These are phyloP conservation scores for Ceratocystis cacaofunesta DNA, from an alignment of 2,329 filamentous ascomycete genomes.

Conservation along the genomic window DNA sequence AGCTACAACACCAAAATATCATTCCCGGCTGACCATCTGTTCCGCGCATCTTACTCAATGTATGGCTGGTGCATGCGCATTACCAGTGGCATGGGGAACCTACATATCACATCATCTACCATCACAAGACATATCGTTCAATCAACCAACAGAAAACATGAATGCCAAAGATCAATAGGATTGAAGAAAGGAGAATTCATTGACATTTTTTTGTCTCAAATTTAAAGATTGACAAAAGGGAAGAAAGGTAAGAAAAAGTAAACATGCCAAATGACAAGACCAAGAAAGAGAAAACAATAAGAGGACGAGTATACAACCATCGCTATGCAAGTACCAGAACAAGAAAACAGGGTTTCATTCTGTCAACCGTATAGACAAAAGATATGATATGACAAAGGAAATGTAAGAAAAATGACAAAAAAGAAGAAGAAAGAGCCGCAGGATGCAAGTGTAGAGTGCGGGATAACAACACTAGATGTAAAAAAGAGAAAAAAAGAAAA, in stretches of 20 bases:
- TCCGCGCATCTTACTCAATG: no score
- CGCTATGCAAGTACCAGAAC: slow-evolving; percentile 7
- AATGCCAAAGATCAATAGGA: neutral
- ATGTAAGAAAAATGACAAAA: neutral
- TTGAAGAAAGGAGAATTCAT: neutral
- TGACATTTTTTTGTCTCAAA: neutral
- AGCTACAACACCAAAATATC: no score
- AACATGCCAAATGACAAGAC: neutral
- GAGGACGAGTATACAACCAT: slow-evolving; percentile 4
- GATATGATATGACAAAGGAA: slow-evolving; percentile 8
- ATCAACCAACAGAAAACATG: no score
- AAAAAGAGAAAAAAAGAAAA: neutral
- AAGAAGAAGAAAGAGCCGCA: neutral
- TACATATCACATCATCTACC: no score
- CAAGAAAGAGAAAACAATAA: neutral
- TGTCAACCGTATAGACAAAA: slow-evolving; percentile 4
- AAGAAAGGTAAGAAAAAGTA: neutral
- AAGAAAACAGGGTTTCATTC: slow-evolving; percentile 2
- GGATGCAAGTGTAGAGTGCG: neutral
- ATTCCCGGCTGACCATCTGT: no score
- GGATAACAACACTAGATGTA: neutral
- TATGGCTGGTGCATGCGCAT: no score
- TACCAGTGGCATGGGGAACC: no score
- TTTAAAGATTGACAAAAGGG: neutral
- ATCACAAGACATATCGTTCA: no score